These are phyloP conservation scores for Neonothopanus nambi DNA, from an alignment of 1,284 basidiomycete genomes.

Conservation along the genomic window DNA sequence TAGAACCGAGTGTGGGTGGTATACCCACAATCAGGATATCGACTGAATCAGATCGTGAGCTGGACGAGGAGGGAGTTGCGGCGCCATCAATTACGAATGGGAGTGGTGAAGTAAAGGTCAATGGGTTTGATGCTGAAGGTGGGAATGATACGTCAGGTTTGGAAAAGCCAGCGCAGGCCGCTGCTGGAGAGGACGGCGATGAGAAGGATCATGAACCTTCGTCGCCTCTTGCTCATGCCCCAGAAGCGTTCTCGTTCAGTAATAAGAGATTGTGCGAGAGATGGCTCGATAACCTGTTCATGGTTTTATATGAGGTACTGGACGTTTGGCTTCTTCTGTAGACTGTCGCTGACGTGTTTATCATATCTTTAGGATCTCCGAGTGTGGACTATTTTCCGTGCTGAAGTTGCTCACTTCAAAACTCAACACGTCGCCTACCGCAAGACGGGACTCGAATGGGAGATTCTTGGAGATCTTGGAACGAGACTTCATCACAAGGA, in stretches of 20 bases:
- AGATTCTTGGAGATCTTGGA: slow-evolving; percentile 95
- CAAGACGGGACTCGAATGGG: slow-evolving; percentile 98
- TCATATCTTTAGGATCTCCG: slow-evolving; percentile 72
- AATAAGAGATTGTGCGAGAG: slow-evolving; percentile 97
- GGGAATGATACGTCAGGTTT: slow-evolving; percentile 36
- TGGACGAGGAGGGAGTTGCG: slow-evolving; percentile 27
- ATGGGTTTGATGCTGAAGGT: slow-evolving; percentile 32
- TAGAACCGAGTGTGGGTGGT: background rate
- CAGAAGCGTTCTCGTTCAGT: slow-evolving; percentile 86
- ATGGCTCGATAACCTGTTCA: slow-evolving; percentile 98
- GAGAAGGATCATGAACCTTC: slow-evolving; percentile 27
- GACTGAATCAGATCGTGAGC: slow-evolving; percentile 65
- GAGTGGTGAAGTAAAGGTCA: slow-evolving; percentile 13
- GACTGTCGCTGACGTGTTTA: background rate
- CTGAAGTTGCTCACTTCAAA: slow-evolving; percentile 99
- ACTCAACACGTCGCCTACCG: slow-evolving; percentile 96
- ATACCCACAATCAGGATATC: slow-evolving; percentile 93
- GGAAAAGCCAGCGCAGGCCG: slow-evolving; percentile 66
- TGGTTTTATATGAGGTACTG: slow-evolving; percentile 93
- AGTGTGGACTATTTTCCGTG: slow-evolving; percentile 99
- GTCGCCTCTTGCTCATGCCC: slow-evolving; percentile 25
- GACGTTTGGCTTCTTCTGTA: slow-evolving; percentile 18
- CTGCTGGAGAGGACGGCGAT: slow-evolving; percentile 34
- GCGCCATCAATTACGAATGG: slow-evolving; percentile 18
- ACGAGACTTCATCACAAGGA: slow-evolving; percentile 93